Evolutionary conservation across 768 basidiomycete genomes (phyloP).

Genomic region (Suillus hirtellus): DNA sequence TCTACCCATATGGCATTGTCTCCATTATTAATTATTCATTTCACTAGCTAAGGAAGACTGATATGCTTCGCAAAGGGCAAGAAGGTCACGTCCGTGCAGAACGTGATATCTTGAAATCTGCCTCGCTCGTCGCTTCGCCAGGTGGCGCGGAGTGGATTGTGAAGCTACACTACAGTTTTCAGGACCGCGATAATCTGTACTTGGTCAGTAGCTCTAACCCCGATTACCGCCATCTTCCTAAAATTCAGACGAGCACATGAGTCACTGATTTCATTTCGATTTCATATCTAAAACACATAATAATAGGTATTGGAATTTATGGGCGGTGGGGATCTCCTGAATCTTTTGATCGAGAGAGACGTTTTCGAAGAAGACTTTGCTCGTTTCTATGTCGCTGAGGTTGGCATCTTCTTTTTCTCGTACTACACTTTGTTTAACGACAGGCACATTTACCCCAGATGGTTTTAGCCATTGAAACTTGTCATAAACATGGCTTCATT

Average conservation of each 20-base stretch:
- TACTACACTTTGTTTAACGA: constrained; percentile 22
- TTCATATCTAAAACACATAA: constrained; percentile 40
- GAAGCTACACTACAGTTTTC: constrained; percentile 88
- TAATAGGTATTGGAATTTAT: constrained; percentile 87
- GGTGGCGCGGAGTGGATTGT: constrained; percentile 92
- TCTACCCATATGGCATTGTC: constrained; percentile 21
- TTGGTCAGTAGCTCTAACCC: constrained; percentile 61
- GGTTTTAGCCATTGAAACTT: constrained; percentile 91
- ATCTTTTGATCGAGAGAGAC: constrained; percentile 90
- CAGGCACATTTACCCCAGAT: constrained; percentile 55
- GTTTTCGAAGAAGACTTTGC: constrained; percentile 90
- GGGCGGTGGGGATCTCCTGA: constrained; percentile 95
- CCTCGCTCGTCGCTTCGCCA: constrained; percentile 74
- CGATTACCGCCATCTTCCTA: constrained; percentile 22
- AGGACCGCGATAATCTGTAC: constrained; percentile 94
- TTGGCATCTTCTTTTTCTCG: constrained; percentile 35
- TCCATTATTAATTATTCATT: constrained; percentile 26
- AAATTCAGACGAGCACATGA: constrained; percentile 28
- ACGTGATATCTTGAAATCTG: constrained; percentile 90
- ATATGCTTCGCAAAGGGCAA: constrained; percentile 95
- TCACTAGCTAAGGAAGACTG: constrained; percentile 75
- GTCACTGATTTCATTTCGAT: constrained; percentile 54
- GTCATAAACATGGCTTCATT: constrained; percentile 94
- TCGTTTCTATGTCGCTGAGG: constrained; percentile 94
- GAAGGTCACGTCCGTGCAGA: constrained; percentile 97